A percentile compares a stretch with the other conserved stretches of the same genome.
Evolutionary conservation across 805 yeast species (phyloP).

Genomic region (Blastobotrys chiropterorum): DNA sequence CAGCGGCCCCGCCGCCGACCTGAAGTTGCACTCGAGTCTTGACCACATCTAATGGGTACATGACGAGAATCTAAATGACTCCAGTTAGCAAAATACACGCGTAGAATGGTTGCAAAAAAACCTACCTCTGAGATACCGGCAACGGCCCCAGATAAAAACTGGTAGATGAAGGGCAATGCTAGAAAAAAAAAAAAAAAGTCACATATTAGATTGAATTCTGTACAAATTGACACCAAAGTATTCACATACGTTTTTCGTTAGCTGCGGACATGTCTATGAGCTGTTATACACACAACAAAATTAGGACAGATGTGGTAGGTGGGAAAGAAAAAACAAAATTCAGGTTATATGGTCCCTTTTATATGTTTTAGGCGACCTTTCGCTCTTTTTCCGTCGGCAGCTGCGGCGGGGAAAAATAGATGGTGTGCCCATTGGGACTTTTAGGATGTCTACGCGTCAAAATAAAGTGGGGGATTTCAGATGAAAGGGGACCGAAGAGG

Average conservation of each 20-base stretch:
- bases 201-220: not conserved
- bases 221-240: not conserved
- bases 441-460: not conserved
- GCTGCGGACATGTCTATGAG: conserved; percentile 3
- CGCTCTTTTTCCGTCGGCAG: not conserved
- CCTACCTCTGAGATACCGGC: conserved; percentile 91
- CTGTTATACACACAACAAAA: not conserved
- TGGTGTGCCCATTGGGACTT: not conserved
- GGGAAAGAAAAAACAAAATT: not conserved
- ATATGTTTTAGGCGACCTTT: not conserved
- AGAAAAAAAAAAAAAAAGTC: no score
- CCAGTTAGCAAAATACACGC: no score
- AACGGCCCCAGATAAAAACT: conserved; percentile 85
- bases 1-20: conserved; percentile 44
- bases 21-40: conserved; percentile 93
- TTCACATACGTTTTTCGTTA: conserved; percentile 8
- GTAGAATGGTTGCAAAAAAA: no score
- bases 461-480: not conserved
- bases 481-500: not conserved
- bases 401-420: not conserved
- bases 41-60: conserved; percentile 96
- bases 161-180: conserved; percentile 84
- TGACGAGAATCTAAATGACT: conserved; percentile 70
- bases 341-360: conserved; percentile 2
- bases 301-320: not conserved